A percentile compares a stretch with the other conserved stretches of the same genome.
These are phyloP conservation scores for Pleurotus ostreatus DNA, from an alignment of 768 basidiomycete genomes.

Conservation along the genomic window DNA sequence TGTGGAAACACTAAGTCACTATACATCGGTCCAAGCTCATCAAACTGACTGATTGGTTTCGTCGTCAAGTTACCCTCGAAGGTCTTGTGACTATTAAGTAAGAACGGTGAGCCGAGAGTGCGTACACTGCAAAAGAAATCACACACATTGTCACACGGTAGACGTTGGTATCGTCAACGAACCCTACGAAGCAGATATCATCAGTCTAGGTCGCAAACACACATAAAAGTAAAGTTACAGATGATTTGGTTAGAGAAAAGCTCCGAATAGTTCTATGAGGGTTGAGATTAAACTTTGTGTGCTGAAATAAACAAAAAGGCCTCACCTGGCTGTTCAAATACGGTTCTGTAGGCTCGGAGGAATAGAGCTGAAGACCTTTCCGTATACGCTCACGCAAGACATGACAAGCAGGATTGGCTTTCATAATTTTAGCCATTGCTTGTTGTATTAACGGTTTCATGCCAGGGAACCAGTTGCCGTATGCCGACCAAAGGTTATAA, in stretches of 20 bases:
- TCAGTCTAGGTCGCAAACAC: slow-evolving; percentile 2
- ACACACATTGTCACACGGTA: slow-evolving; percentile 92
- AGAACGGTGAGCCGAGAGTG: slow-evolving; percentile 8
- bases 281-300: no score
- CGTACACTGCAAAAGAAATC: background rate
- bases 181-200: slow-evolving; percentile 49
- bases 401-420: slow-evolving; percentile 97
- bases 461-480: slow-evolving; percentile 99
- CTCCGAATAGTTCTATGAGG: slow-evolving; percentile 78
- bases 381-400: slow-evolving; percentile 98
- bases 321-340: slow-evolving; percentile 91
- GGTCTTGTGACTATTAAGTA: slow-evolving; percentile 77
- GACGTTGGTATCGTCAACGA: slow-evolving; percentile 99
- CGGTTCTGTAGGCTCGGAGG: slow-evolving; percentile 98
- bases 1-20: slow-evolving; percentile 20
- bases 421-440: slow-evolving; percentile 99
- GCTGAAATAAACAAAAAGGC: background rate
- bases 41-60: slow-evolving; percentile 84
- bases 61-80: slow-evolving; percentile 99
- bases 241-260: slow-evolving; percentile 98
- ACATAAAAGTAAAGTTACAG: slow-evolving; percentile 39
- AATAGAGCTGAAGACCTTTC: slow-evolving; percentile 97
- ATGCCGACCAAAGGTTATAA: slow-evolving; percentile 98
- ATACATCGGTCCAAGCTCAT: background rate
- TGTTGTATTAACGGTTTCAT: slow-evolving; percentile 97